Base-by-base conservation (phyloP, 805 yeast genomes). In the Ogataea pini region DNA sequence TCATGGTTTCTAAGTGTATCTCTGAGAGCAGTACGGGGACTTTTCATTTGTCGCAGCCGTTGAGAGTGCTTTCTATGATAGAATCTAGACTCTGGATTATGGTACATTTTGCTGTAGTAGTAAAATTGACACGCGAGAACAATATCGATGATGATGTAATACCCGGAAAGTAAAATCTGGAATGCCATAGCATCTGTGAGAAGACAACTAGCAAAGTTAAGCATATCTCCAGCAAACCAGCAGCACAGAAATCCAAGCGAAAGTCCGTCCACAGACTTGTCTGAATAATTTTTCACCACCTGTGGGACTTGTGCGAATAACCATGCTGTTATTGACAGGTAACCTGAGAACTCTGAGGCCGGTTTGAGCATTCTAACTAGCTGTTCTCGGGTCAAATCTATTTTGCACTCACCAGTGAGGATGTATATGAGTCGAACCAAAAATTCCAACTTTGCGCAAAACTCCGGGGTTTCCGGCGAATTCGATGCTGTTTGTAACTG, bases 271-370 rank as follows among this genome's bases (percentile, higher is more conserved):
- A 86, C 86, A 1, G 86, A 77, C 52, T 81, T 77, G 56, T 72
- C 72, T 12, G 68, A 64, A 62, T 81, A 82, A 61, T 85, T 85
- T 56, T 76, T 72, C 48, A 75, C 65, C 10, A 85, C 82, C 60
- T 85, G 92, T 1, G 91, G 91, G 14, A 82, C 59, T 63, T 85
- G 91, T 2, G 91, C 91, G 62, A 84, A 81, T 29, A 84, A 69
- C 91, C 92, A 85, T 49, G 83, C 74, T 5, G 68, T 64, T 32
- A 81, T 67, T 3, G 86, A 80, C 14, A 71, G 44, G 27, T 62
- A 63, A 2, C 70, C 72, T 1, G 69, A 44, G 20, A 58, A 40
- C 37, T 49, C 47, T 9, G 74, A 68, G 16, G 70, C 49, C 3
- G 67, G 63, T 10, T 37, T 39, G 27, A 59, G 49, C 14, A 29